Conservation (phyloP, 2,329 filamentous ascomycete genomes). For the Diaporthe eres region DNA sequence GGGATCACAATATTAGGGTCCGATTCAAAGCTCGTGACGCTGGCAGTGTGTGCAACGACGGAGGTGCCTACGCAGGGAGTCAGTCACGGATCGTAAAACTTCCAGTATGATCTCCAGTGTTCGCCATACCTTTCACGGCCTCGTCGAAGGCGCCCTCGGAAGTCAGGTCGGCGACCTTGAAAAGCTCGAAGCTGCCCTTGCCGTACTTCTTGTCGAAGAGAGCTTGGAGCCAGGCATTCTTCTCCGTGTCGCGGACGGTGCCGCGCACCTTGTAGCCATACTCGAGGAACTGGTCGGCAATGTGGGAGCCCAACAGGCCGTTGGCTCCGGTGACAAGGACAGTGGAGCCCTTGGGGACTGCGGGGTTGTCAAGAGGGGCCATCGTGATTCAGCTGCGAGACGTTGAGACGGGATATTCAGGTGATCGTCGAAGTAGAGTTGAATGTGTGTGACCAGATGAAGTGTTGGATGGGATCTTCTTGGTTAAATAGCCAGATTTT, state of each 20-base stretch:
- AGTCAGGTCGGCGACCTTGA: conserved; percentile 49
- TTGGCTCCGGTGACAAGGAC: conserved; percentile 59
- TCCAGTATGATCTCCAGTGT: background rate
- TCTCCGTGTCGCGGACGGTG: conserved; percentile 53
- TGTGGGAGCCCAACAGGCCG: conserved; percentile 58
- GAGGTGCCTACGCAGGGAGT: background rate
- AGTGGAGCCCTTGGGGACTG: conserved; percentile 41
- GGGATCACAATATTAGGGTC: conserved; percentile 14
- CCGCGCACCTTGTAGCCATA: conserved; percentile 56
- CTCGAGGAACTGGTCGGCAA: conserved; percentile 53
- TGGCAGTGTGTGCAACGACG: background rate
- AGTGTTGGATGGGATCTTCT: background rate
- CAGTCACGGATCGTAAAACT: background rate
- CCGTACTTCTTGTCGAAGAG: conserved; percentile 48
- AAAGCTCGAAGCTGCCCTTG: conserved; percentile 46
- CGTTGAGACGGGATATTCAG: background rate
- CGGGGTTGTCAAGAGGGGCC: conserved; percentile 38
- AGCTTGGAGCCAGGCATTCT: conserved; percentile 46
- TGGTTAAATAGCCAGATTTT: background rate
- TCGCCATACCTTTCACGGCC: conserved; percentile 9
- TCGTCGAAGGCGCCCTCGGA: conserved; percentile 12
- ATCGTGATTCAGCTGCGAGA: conserved; percentile 11
- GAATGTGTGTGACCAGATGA: background rate
- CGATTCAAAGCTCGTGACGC: background rate
- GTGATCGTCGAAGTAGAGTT: background rate